phyloP scores from a whole-genome alignment of 331 rosid genomes.

The Quercus tomentella region DNA sequence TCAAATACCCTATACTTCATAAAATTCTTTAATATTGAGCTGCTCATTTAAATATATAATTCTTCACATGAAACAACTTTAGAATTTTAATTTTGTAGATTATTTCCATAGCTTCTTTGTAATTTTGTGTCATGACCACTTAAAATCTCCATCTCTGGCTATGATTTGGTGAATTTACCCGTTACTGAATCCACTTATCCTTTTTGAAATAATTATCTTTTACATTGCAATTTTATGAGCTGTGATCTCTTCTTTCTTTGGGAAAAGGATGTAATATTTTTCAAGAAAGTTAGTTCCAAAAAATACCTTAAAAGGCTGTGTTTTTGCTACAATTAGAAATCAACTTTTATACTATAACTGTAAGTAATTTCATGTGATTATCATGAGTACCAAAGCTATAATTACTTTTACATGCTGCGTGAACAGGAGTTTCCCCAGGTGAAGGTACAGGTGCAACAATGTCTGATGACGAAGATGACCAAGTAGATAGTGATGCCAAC shows the following conservation, averaged over 20 bases:
- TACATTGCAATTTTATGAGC: not conserved
- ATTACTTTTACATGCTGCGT: conserved; percentile 10
- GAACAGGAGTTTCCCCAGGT: conserved; percentile 89
- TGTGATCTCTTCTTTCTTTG: not conserved
- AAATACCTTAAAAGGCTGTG: not conserved
- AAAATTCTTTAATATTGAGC: not conserved
- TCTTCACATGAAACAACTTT: not conserved
- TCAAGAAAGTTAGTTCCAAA: not conserved
- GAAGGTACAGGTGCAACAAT: conserved; percentile 98
- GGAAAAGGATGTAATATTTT: not conserved
- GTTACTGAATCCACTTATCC: not conserved
- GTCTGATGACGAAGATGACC: conserved; percentile 97
- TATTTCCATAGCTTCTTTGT: not conserved
- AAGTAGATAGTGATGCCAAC: conserved; percentile 76
- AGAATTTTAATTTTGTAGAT: not conserved
- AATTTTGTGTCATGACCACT: not conserved
- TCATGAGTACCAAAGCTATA: conserved; percentile 12
- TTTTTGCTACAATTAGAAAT: not conserved
- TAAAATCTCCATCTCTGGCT: not conserved
- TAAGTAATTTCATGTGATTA: not conserved
- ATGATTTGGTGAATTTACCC: not conserved
- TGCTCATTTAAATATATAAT: not conserved
- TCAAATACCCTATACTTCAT: not conserved
- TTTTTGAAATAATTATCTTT: not conserved
- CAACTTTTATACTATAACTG: not conserved